Percentiles rank a stretch among this genome's conserved stretches.
Evolutionary conservation across 2,329 filamentous ascomycete species (phyloP).

Genomic region (Epichloe sp.): DNA sequence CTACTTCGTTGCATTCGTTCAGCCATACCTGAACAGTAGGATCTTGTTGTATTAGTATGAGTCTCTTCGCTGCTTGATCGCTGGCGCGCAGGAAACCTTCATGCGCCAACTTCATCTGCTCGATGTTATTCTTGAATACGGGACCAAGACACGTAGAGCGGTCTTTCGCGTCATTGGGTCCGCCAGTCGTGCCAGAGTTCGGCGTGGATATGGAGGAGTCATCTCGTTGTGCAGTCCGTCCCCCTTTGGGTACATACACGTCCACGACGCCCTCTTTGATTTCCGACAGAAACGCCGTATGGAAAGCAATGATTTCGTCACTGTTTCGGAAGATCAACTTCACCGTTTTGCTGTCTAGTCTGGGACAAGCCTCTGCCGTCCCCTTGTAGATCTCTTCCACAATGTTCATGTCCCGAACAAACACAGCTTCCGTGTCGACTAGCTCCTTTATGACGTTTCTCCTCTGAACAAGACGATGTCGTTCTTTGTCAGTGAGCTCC

Average conservation of each 20-base stretch:
- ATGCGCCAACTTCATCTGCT: constrained; percentile 46
- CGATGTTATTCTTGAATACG: constrained; percentile 42
- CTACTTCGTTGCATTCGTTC: constrained; percentile 82
- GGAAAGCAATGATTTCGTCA: constrained; percentile 79
- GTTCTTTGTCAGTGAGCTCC: constrained; percentile 38
- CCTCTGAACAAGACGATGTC: constrained; percentile 64
- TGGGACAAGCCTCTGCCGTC: constrained; percentile 69
- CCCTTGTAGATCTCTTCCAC: constrained; percentile 96
- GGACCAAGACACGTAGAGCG: constrained; percentile 39
- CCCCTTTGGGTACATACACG: constrained; percentile 56
- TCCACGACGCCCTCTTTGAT: constrained; percentile 69
- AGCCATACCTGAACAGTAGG: constrained; percentile 69
- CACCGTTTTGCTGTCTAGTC: constrained; percentile 70
- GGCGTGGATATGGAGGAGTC: constrained; percentile 28
- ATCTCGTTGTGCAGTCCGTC: constrained; percentile 29
- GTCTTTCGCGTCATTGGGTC: constrained; percentile 38
- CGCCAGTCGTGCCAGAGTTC: constrained; percentile 24
- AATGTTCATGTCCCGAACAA: constrained; percentile 92
- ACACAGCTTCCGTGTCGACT: constrained; percentile 82
- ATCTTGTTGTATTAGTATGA: constrained; percentile 51
- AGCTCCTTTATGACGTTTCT: constrained; percentile 82
- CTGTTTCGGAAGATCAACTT: constrained; percentile 89
- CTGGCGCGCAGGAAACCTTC: constrained; percentile 51
- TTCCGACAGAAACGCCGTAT: constrained; percentile 63
- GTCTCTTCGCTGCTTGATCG: constrained; percentile 45